phyloP scores from a whole-genome alignment of 805 yeast genomes.

The Ogataea ramenticola region DNA sequence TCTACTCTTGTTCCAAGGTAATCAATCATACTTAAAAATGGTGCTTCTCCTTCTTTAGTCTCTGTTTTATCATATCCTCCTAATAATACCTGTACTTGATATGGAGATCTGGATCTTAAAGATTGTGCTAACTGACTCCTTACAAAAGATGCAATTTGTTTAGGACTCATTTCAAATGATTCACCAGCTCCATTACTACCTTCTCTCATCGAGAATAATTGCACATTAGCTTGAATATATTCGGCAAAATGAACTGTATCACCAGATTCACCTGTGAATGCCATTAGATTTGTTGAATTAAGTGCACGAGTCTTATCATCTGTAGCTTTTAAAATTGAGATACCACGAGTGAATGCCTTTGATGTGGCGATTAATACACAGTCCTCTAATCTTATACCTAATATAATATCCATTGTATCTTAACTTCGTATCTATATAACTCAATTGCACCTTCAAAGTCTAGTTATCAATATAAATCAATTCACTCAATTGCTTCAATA shows the following conservation, averaged over 20 bases:
- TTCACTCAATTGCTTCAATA: not conserved
- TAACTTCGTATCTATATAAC: too few relatives aligned
- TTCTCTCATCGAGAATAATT: conserved; percentile 70
- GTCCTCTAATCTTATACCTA: conserved; percentile 80
- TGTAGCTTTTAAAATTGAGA: conserved; percentile 66
- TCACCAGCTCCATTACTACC: conserved; percentile 29
- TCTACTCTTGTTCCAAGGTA: conserved; percentile 88
- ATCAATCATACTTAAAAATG: conserved; percentile 83
- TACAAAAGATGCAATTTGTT: conserved; percentile 81
- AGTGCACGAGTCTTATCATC: conserved; percentile 78
- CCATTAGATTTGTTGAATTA: conserved; percentile 72
- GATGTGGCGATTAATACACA: conserved; percentile 89
- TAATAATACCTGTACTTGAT: conserved; percentile 83
- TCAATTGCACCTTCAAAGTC: too few relatives aligned
- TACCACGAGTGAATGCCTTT: conserved; percentile 87
- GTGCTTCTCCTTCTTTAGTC: conserved; percentile 23
- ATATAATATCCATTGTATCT: conserved; percentile 70
- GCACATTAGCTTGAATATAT: conserved; percentile 86
- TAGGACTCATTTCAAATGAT: conserved; percentile 71
- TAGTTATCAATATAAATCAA: too few relatives aligned
- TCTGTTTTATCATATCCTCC: conserved; percentile 63
- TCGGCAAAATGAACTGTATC: conserved; percentile 96
- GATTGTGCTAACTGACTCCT: conserved; percentile 85
- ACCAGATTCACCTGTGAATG: conserved; percentile 93
- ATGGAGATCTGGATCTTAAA: conserved; percentile 90